Conservation (phyloP, 169 alveolate genomes). For the Eimeria sp. region DNA sequence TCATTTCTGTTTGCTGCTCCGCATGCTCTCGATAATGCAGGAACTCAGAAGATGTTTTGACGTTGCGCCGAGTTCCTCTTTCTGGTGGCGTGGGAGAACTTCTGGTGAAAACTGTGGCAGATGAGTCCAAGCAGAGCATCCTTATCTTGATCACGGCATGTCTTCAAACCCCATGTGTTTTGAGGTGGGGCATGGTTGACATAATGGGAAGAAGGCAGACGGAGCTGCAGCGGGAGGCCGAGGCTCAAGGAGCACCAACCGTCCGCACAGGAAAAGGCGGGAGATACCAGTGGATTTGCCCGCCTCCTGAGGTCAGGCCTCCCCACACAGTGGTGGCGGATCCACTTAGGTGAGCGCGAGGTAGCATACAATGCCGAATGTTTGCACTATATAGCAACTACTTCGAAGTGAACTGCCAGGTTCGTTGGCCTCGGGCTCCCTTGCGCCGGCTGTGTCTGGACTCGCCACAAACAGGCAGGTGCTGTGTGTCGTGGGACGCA, state of each 20-base stretch:
- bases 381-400: not conserved
- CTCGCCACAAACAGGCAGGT: not conserved
- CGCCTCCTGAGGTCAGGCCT: slow-evolving; percentile 70
- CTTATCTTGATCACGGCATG: slow-evolving; percentile 59
- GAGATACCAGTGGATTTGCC: slow-evolving; percentile 75
- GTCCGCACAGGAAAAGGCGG: slow-evolving; percentile 47
- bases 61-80: slow-evolving; percentile 63
- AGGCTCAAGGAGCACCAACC: slow-evolving; percentile 30
- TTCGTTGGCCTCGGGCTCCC: not conserved
- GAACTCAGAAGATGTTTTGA: slow-evolving; percentile 2
- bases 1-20: not conserved
- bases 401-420: not conserved
- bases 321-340: slow-evolving; percentile 77
- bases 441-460: not conserved
- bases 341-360: slow-evolving; percentile 45
- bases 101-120: slow-evolving; percentile 44
- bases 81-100: slow-evolving; percentile 56
- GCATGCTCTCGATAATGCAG: slow-evolving; percentile 10
- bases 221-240: slow-evolving; percentile 43
- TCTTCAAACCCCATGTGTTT: slow-evolving; percentile 57
- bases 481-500: slow-evolving; percentile 21
- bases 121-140: slow-evolving; percentile 41
- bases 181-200: slow-evolving; percentile 80
- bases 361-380: not conserved
- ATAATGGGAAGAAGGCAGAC: slow-evolving; percentile 79